Base-by-base conservation (phyloP, 192 early-diverging fungal genomes). In the Phlyctochytrium planicorne region DNA sequence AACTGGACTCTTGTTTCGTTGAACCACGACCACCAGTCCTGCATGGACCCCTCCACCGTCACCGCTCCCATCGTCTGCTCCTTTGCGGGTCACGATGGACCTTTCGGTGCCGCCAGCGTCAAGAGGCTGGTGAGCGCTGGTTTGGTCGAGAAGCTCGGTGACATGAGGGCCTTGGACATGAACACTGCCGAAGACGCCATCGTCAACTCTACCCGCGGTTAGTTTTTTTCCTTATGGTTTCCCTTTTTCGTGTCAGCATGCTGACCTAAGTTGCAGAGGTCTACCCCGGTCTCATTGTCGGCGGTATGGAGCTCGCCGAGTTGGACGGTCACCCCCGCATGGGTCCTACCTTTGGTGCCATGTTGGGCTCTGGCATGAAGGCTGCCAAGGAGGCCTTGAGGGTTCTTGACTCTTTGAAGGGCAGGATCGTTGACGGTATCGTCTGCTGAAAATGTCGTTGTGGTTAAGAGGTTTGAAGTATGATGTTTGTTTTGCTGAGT, bases 31-130 rank as follows among this genome's bases (percentile, higher is more conserved):
- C 64, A 74, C 66, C 80, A 82, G 62, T 78, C 80, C 10, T 88
- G 89, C 80, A 90, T 90, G 89, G 89, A 90, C 66, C 89, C 89
- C n/a, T 83, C 86, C 47, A 81, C 82, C 30, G 83, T 90, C 67
- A 81, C 81, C 68, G 78, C 86, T 75, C 81, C 80, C 69, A 78
- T 90, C 33, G 80, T 89, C 53, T 80, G 86, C 61, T 90, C 89
- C 1, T 86, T 80, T 57, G 82, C 77, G 50, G 87, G 89, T 25
- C 87, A 90, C 65, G 63, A 65, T 12, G 87, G 89, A 30, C 87
- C 87, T 34, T 84, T 88, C 75, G 89, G 89, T 57, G 89, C 89
- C 30, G 83, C 81, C 20, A 77, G 84, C 66, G 84, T 87, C 60
- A 88, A 88, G 75, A 79, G 89, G 32, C 79, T 90, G 30, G 78